Base-by-base conservation (phyloP, 2,329 filamentous ascomycete genomes). In the Penicillium sclerotigenum region DNA sequence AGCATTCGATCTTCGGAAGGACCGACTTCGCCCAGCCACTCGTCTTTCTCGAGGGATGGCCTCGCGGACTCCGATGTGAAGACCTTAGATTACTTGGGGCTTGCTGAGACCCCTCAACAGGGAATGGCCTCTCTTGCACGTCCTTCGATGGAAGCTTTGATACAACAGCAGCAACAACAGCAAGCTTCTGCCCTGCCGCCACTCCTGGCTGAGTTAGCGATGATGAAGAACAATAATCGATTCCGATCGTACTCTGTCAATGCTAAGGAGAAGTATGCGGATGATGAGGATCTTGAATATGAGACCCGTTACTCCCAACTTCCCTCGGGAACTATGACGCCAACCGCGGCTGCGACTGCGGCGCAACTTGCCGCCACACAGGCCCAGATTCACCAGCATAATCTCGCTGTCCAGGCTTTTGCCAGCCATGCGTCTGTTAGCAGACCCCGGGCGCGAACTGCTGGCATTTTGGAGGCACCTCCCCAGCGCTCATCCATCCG, bases 191-290 rank as follows among this genome's bases (percentile, higher is more conserved):
- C 74, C 14, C 65, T 81, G 24, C 79, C 79, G 38, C 87, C 89
- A 2, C 88, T 91, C 62, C 80, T 93, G 33, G 87, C 88, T 42
- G 89, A 89, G 68, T 79, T 93, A 58, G 86, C 87, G 59, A 87
- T 90, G 70, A 83, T 90, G 63, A 88, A 87, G 61, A 89, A 85
- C 70, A 89, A 89, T 65, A 97, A 89, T 72, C 86, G 94, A 50
- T 96, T 97, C 80, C 87, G 94, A 45, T 99, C 94, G 1, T 97
- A 97, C 74, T 99, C 94, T 0, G 94, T 99, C 62, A 99, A 99
- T 74, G 95, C 96, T 54, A 97, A 96, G 75, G 93, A 97, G 72
- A 95, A 94, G 73, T 97, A 97, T 67, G 92, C 89, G 2, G 91
- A 95, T 66, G 88, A 91, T 45, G 92, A 95, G 50, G 88, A 91